Conservation (phyloP, 257 asterid species). For the Nicotiana tomentosiformis region DNA sequence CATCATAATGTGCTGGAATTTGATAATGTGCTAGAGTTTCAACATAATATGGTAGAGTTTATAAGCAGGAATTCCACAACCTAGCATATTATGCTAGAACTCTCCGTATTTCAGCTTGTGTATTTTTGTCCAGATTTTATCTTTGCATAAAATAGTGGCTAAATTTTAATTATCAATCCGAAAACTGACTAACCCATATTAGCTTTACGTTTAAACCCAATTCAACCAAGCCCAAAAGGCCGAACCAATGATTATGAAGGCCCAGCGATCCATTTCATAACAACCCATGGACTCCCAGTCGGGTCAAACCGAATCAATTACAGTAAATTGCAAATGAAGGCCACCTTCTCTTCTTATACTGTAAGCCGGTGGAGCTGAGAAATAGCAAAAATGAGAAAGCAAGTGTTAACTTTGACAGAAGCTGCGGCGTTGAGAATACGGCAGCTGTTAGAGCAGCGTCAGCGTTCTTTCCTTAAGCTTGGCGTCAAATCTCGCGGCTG, state of each 20-base stretch:
- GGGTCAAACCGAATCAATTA: not conserved
- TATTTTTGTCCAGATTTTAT: too few species aligned
- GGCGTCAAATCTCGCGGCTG: constrained; percentile 99
- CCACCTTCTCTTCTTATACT: constrained; percentile 2
- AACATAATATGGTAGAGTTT: too few species aligned
- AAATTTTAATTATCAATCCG: too few species aligned
- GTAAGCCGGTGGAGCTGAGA: constrained; percentile 5
- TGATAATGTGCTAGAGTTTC: too few species aligned
- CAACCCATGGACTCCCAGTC: not conserved
- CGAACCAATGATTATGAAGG: not conserved
- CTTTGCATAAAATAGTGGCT: too few species aligned
- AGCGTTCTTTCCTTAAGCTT: constrained; percentile 82
- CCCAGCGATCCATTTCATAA: not conserved
- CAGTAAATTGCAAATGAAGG: not conserved
- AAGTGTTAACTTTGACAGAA: constrained; percentile 70
- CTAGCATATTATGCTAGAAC: too few species aligned
- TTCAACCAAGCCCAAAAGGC: too few species aligned
- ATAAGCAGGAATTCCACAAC: too few species aligned
- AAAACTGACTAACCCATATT: too few species aligned
- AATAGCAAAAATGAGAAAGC: constrained; percentile 54
- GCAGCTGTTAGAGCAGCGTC: constrained; percentile 73
- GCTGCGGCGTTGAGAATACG: constrained; percentile 75
- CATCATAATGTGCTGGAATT: too few species aligned
- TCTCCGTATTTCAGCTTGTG: too few species aligned
- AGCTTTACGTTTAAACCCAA: too few species aligned